A percentile compares a stretch with the other conserved stretches of the same genome.
Conservation (phyloP, 164 flowering plant genomes). For the Dillenia turbinata region DNA sequence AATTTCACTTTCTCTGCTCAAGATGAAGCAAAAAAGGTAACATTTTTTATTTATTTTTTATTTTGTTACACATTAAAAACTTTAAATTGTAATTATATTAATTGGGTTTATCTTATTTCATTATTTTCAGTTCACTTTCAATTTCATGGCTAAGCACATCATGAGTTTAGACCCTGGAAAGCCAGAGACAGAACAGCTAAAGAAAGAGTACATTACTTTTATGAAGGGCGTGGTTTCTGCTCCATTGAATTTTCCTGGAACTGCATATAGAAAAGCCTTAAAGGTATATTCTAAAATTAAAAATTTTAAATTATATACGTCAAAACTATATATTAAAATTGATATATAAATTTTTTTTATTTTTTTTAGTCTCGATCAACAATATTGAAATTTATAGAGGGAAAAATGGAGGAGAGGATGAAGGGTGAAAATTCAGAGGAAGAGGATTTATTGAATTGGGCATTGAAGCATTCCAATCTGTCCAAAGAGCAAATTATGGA, state of each 20-base stretch:
- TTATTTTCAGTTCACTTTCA: conserved; percentile 73
- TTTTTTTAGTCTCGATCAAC: conserved; percentile 57
- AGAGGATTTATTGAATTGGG: conserved; percentile 92
- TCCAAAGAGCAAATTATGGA: conserved; percentile 88
- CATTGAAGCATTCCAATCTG: conserved; percentile 70
- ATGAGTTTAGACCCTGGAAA: conserved; percentile 89
- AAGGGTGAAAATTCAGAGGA: conserved; percentile 35
- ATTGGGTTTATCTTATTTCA: neutral
- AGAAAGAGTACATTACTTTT: conserved; percentile 84
- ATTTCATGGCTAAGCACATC: conserved; percentile 89
- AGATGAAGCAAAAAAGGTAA: conserved; percentile 92
- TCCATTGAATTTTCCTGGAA: conserved; percentile 83
- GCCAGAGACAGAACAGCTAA: conserved; percentile 72
- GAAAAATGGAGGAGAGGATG: conserved; percentile 67
- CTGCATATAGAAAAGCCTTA: conserved; percentile 74
- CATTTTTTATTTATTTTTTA: neutral
- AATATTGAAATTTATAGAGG: conserved; percentile 67
- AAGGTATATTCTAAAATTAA: conserved; percentile 31
- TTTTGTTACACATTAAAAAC: neutral
- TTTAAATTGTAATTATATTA: too few relatives aligned
- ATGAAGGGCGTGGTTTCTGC: conserved; percentile 97
- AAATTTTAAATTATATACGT: neutral
- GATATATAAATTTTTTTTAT: neutral
- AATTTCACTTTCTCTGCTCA: conserved; percentile 63
- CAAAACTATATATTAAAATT: too few relatives aligned